These are phyloP conservation scores for Phalaenopsis aphrodite DNA, from an alignment of 106 monocot genomes.

Conservation along the genomic window DNA sequence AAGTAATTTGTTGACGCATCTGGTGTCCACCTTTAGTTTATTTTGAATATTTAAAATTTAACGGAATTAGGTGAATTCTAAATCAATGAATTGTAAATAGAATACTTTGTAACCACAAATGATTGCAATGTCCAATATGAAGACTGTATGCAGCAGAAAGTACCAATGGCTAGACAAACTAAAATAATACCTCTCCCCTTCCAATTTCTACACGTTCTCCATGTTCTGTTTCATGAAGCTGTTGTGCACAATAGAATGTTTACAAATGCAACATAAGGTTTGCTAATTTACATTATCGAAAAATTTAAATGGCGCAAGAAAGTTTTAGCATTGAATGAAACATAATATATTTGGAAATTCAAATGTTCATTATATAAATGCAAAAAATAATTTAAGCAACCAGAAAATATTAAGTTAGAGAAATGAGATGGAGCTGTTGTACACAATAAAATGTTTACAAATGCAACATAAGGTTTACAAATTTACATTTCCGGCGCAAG, in stretches of 20 bases:
- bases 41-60: neutral
- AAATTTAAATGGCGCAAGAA: neutral
- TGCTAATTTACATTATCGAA: neutral
- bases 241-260: neutral
- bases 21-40: neutral
- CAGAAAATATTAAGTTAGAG: too few species aligned
- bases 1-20: too few species aligned
- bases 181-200: neutral
- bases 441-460: too few species aligned
- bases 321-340: neutral
- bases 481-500: neutral
- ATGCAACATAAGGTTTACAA: too few species aligned
- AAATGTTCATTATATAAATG: too few species aligned
- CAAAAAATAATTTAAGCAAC: too few species aligned
- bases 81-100: too few species aligned
- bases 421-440: too few species aligned
- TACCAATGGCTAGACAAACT: neutral
- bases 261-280: neutral
- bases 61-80: too few species aligned
- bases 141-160: neutral
- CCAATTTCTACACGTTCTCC: neutral
- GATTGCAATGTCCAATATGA: neutral
- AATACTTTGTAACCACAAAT: neutral
- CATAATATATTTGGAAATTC: neutral
- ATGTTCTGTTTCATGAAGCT: neutral